Base-by-base conservation (phyloP, 805 yeast genomes). In the Candida railenensis region DNA sequence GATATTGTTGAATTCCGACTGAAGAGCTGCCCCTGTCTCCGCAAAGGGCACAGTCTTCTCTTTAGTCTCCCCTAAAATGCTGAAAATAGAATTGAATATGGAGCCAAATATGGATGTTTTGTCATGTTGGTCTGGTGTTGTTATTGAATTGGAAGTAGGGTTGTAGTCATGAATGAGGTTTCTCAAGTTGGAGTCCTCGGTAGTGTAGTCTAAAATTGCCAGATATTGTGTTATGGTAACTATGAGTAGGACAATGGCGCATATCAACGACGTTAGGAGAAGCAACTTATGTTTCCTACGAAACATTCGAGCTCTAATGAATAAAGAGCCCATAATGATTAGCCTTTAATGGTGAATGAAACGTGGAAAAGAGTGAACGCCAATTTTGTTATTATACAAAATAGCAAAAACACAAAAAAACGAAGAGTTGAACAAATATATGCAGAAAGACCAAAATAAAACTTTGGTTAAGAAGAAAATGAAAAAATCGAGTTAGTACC, bases 21-120 rank as follows among this genome's bases (percentile, higher is more conserved):
- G 42, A 18, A 43, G 38, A 3, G 49, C 45, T 3, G 52, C 53
- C 14, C 45, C 52, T 2, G 53, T 50, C 18, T 48, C 39, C 11
- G 51, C 47, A 42, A 46, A 48, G 30, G 54, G 54, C 22, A 46
- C 43, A 3, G 54, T 51, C 40, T 48, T 49, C 48, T 16, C 22
- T 14, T 36, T 47, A 39, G 18, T 37, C n/a, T n/a, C 30, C 11
- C 30, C 30, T 7, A 25, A 25, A 11, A 25, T 7, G 16, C 16
- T 30, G 37, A 40, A 28, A 19, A 36, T 11, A 8, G 37, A 18
- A 9, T 3, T 37, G 40, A 37, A 20, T 14, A 14, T 8, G 22
- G 34, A n/a, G 15, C 20, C 21, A n/a, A 30, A 32, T 19, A 33
- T 20, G 7, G 28, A 34, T 4, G 30, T 28, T n/a, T 8, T 28